phyloP scores from a whole-genome alignment of 345 rosid species.

The Citrus maxima region DNA sequence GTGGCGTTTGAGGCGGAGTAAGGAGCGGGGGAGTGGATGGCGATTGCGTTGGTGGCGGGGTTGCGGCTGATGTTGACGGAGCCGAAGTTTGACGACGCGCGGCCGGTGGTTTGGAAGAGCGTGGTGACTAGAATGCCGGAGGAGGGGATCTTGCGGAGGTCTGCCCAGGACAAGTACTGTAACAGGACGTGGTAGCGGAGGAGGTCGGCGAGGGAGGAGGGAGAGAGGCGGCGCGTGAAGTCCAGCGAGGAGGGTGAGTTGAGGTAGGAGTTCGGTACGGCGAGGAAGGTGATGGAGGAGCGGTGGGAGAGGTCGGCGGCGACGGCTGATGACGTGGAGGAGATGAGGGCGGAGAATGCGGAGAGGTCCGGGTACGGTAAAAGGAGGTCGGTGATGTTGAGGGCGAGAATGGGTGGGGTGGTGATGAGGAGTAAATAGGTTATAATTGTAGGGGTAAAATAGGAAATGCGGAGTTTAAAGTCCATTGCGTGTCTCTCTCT shows the following conservation, averaged over 20 bases:
- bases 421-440: slow-evolving; percentile 37
- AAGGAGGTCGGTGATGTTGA: slow-evolving; percentile 66
- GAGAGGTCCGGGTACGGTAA: slow-evolving; percentile 63
- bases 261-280: slow-evolving; percentile 69
- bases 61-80: slow-evolving; percentile 72
- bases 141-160: slow-evolving; percentile 61
- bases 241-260: slow-evolving; percentile 33
- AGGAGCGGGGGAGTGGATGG: slow-evolving; percentile 48
- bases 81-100: slow-evolving; percentile 59
- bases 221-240: slow-evolving; percentile 69
- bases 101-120: slow-evolving; percentile 75
- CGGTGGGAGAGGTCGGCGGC: slow-evolving; percentile 55
- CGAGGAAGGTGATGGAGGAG: slow-evolving; percentile 72
- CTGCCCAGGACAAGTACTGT: slow-evolving; percentile 61
- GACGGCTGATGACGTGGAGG: slow-evolving; percentile 43
- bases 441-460: slow-evolving; percentile 41
- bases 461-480: slow-evolving; percentile 30
- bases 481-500: slow-evolving; percentile 28
- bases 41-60: slow-evolving; percentile 40
- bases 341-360: slow-evolving; percentile 46
- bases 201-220: slow-evolving; percentile 69
- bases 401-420: slow-evolving; percentile 33
- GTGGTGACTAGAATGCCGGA: slow-evolving; percentile 59
- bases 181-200: slow-evolving; percentile 84
- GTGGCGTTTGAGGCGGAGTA: slow-evolving; percentile 54